These are phyloP conservation scores for Pleurotus giganteus DNA, from an alignment of 768 basidiomycete genomes.

Conservation along the genomic window DNA sequence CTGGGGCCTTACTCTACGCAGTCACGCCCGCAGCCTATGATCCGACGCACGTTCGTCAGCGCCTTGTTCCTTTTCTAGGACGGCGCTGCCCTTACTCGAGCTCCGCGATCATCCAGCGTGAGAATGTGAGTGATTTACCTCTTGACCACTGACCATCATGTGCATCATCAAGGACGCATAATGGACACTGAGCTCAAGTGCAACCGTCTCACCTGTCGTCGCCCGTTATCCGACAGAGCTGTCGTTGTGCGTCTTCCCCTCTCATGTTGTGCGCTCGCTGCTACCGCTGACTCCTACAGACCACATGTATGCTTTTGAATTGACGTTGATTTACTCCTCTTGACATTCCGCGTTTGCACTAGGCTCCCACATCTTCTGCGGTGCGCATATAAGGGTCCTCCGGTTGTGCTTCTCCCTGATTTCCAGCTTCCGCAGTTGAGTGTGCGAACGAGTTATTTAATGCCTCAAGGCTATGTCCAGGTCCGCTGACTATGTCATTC, in stretches of 20 bases:
- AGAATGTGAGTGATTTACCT: background rate
- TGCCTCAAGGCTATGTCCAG: slow-evolving; percentile 75
- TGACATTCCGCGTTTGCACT: slow-evolving; percentile 9
- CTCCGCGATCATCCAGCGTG: background rate
- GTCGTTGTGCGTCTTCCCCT: slow-evolving; percentile 73
- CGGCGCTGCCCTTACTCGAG: background rate
- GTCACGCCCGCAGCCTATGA: background rate
- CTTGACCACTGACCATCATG: background rate
- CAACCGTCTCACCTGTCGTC: slow-evolving; percentile 76
- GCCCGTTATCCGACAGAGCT: slow-evolving; percentile 68
- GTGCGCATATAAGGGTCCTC: slow-evolving; percentile 32
- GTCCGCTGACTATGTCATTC: slow-evolving; percentile 30
- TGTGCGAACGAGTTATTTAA: slow-evolving; percentile 86
- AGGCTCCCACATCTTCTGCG: slow-evolving; percentile 89
- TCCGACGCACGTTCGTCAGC: slow-evolving; percentile 6
- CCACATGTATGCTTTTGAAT: slow-evolving; percentile 44
- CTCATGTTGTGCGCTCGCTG: slow-evolving; percentile 2
- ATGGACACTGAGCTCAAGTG: slow-evolving; percentile 78
- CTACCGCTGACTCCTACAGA: slow-evolving; percentile 28
- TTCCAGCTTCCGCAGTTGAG: slow-evolving; percentile 50
- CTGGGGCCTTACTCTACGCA: background rate
- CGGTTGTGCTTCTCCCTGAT: background rate
- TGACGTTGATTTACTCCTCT: slow-evolving; percentile 1
- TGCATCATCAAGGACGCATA: background rate
- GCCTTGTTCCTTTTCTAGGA: background rate